Evolutionary conservation across 2,329 filamentous ascomycete species (phyloP), one percentile per base, ranked within the genome.

Genomic region (Daldinia sp.): DNA sequence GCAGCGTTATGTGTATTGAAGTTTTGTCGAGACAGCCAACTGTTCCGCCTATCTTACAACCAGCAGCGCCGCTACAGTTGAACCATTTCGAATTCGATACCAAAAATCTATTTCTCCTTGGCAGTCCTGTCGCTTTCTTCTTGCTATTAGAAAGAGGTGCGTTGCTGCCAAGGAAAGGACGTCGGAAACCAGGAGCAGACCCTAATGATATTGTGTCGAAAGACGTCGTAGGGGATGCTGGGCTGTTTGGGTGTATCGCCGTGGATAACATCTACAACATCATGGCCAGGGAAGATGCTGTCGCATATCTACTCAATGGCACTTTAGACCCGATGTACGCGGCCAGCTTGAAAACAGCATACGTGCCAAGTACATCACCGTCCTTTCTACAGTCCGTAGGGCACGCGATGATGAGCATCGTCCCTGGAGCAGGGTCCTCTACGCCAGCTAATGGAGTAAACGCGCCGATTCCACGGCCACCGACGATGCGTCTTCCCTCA

Each of bases 241-340:
- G 92, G 27, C 86, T 83, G 4, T 97, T 96, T 75, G 95, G 95
- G 15, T 98, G 95, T 75, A 81, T 98, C 25, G 92, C 94, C 0
- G 90, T 98, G 1, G 93, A 98, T 78, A 99, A 98, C 75, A 85
- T 99, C 58, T 99, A 98, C 82, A 99, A 99, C 72, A 86, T 99
- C 66, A 86, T 98, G 74, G 81, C 86, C 35, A 83, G 82, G 64
- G 85, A 88, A 69, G 86, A 87, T 70, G 85, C 95, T 1, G 96
- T 99, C 58, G 92, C 94, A 1, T 98, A 97, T 76, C 85, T 94
- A 13, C 86, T 98, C 60, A 99, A 97, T 71, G 93, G 94, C 19
- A 90, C 94, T 3, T 89, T 98, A 39, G 95, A 99, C 75, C 86
- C 87, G 3, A 82, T 84, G 19, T 97, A 97, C 70, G 90, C 94